Base-by-base conservation (phyloP, 2,329 filamentous ascomycete species). In the Hypomyces perniciosus region DNA sequence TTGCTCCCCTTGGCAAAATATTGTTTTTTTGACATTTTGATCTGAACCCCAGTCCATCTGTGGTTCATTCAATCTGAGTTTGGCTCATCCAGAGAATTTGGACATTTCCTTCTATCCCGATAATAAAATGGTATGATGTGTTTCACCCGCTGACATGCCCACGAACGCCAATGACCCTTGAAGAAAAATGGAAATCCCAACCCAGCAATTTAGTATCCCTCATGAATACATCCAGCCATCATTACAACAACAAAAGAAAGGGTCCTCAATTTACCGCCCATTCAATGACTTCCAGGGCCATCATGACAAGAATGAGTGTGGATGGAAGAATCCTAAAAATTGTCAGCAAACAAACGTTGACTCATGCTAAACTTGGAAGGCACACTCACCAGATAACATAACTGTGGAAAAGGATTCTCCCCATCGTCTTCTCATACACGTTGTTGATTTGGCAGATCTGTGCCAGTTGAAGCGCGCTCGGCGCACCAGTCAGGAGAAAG, bases 401-500 rank as follows among this genome's bases (percentile, higher is more conserved):
- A 72, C 92, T 96, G 74, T 96, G 92, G 75, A 97, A 96, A 46
- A 97, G 72, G 51, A 99, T 79, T 67, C 83, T 88, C 55, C 88
- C 88, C 91, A 99, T 97, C 44, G 93, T 90, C 13, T 86, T 83
- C 75, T 97, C 92, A 68, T 90, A 99, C 8, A 99, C 93, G 56
- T 86, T 86, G 70, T 99, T 99, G 72, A 97, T 88, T 77, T 97
- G 93, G 72, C 93, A 99, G 54, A 99, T 99, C 72, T 99, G 93
- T 6, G 93, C 92, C 63, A 99, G 74, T 71, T 99, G 93, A 57
- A 99, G 76, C 28, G 93, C 93, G 56, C 87, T 95, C 5, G 93
- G 93, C 3, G 93, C 93, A 34, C 93, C 93, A 0, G 90, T 92
- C 58, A 99, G 86, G 57, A 99, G 76, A 78, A 97, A 99, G 72